Base-by-base conservation (phyloP, 1,139 yeast species). In the Diutina siamensis region DNA sequence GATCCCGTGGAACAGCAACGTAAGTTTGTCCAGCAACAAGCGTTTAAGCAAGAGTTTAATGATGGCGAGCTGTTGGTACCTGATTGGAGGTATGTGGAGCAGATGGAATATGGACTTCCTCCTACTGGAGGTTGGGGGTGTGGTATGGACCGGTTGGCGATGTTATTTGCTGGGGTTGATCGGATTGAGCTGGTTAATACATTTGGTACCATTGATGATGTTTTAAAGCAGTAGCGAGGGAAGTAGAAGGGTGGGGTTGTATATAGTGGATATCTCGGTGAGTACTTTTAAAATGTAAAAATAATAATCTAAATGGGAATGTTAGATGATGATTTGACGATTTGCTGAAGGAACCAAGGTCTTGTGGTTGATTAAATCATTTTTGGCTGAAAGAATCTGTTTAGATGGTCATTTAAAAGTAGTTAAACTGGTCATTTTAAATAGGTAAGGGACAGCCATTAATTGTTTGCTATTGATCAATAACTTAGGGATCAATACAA, bases 51-150 rank as follows among this genome's bases (percentile, higher is more conserved):
- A 2, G 68, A 71, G 15, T 71, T 61, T 50, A 59, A 67, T 10
- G 95, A 86, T 54, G 61, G 64, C 2, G 95, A 86, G 50, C 64
- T 79, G 25, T 65, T 83, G 44, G 61, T 83, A 0, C 86, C 95
- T 0, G 98, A 92, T 60, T 68, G 77, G 58, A 70, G 71, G 44
- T 92, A 79, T 57, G 76, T 87, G 2, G 70, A 75, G 41, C 76
- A 82, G 13, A 78, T 94, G 85, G 92, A 87, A 57, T 85, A 83
- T 72, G 97, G 96, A 1, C 72, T 94, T 61, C 97, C 98, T 3
- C 98, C 98, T n/a, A 92, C 98, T 58, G 98, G 94, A 65, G 98
- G 98, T 57, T 92, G 97, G 97, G 98, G 98, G 59, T 84, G 95
- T 72, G 98, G 98, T 78, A 88, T 94, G 21, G 99, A 94, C 57